Evolutionary conservation across 441 rosid genomes (phyloP).

Genomic region (Biscutella laevigata): DNA sequence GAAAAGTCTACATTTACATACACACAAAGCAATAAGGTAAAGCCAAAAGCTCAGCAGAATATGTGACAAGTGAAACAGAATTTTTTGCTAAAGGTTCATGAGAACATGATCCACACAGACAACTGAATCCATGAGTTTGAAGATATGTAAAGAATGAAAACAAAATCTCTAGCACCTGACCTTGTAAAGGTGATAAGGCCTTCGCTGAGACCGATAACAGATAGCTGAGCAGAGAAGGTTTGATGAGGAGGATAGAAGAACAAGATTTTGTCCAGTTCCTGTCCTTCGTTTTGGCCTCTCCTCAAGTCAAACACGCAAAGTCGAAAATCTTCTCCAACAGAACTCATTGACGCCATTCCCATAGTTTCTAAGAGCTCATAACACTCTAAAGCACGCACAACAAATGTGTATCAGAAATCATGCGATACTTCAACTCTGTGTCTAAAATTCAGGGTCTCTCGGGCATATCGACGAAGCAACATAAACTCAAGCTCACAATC

Average conservation of each 20-base stretch:
- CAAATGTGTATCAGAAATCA: neutral
- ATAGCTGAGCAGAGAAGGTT: constrained; percentile 72
- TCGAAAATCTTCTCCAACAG: constrained; percentile 39
- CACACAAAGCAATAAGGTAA: neutral
- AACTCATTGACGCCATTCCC: constrained; percentile 57
- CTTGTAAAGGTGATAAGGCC: constrained; percentile 82
- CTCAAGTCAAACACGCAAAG: constrained; percentile 72
- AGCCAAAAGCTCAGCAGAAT: neutral
- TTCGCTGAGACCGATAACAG: constrained; percentile 82
- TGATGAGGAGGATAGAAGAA: constrained; percentile 72
- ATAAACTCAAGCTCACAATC: too few relatives aligned
- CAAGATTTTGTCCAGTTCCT: constrained; percentile 80
- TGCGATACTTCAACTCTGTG: neutral
- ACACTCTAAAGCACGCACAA: neutral
- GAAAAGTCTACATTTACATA: constrained; percentile 65
- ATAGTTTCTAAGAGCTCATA: constrained; percentile 25
- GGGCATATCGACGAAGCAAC: neutral
- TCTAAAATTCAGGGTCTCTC: neutral
- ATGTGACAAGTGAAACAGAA: too few relatives aligned
- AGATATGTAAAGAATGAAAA: neutral
- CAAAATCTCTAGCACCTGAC: constrained; percentile 27
- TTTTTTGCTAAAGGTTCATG: too few relatives aligned
- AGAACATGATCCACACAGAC: neutral
- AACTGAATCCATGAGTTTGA: neutral
- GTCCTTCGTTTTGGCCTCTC: constrained; percentile 83